Percentiles rank a stretch among this genome's conserved stretches.
These are phyloP conservation scores for Pyrenochaeta sp. DNA, from an alignment of 2,329 filamentous ascomycete species.

Conservation along the genomic window DNA sequence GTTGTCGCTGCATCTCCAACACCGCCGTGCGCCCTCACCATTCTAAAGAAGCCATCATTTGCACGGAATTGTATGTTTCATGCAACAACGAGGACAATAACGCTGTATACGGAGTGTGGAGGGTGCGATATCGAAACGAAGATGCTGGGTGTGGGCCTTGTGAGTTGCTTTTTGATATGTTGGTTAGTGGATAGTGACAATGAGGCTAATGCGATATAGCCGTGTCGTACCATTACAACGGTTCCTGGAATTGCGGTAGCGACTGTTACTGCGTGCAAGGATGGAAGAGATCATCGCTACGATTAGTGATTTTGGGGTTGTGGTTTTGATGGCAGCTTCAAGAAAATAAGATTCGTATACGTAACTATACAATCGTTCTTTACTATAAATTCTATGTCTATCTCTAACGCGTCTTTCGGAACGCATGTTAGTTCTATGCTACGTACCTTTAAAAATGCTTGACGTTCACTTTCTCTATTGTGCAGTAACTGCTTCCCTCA, in stretches of 20 bases:
- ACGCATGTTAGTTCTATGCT: too few species aligned
- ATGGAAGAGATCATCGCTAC: neutral
- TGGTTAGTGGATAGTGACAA: neutral
- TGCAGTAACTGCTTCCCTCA: conserved; percentile 27
- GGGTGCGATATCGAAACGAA: conserved; percentile 30
- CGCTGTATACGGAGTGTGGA: conserved; percentile 35
- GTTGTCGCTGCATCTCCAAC: conserved; percentile 4
- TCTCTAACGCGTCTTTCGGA: too few species aligned
- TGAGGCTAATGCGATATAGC: conserved; percentile 17
- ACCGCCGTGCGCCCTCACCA: conserved; percentile 22
- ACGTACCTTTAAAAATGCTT: too few species aligned
- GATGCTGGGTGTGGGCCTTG: conserved; percentile 32
- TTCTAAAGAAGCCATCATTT: conserved; percentile 26
- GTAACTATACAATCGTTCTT: too few species aligned
- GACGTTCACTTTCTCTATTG: conserved; percentile 8
- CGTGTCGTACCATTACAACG: conserved; percentile 25
- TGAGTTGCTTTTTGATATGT: conserved; percentile 13
- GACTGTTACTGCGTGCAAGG: conserved; percentile 20
- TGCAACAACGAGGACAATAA: conserved; percentile 29
- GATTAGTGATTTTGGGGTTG: too few species aligned
- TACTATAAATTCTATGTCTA: too few species aligned
- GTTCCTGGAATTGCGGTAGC: conserved; percentile 17
- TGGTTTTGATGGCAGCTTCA: too few species aligned
- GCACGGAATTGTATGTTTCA: conserved; percentile 31
- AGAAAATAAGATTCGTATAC: too few species aligned